Percentiles rank a stretch among this genome's conserved stretches.
Conservation (phyloP, 352 stramenopile genomes). For the Phytopythium helicoides region DNA sequence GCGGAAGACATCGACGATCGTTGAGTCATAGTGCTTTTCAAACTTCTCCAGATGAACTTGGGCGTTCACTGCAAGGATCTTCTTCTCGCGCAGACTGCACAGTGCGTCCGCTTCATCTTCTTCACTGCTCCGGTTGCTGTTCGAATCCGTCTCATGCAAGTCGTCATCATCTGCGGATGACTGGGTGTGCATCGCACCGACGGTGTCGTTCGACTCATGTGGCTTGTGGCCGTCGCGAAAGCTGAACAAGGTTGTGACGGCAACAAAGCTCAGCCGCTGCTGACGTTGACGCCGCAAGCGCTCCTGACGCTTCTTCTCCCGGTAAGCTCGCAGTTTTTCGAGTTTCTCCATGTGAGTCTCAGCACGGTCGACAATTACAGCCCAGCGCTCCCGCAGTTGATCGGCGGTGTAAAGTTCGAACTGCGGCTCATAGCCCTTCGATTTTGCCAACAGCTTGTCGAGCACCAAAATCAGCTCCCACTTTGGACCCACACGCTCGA, state of each 20-base stretch:
- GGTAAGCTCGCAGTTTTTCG: constrained; percentile 50
- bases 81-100: constrained; percentile 53
- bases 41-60: constrained; percentile 51
- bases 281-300: constrained; percentile 16
- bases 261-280: constrained; percentile 31
- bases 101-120: constrained; percentile 20
- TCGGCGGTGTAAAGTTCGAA: constrained; percentile 54
- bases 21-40: constrained; percentile 62
- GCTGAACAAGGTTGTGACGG: constrained; percentile 1
- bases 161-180: constrained; percentile 7
- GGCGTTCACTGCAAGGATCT: constrained; percentile 49
- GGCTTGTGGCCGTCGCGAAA: not conserved
- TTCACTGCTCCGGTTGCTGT: constrained; percentile 7
- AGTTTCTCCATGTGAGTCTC: constrained; percentile 57
- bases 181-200: not conserved
- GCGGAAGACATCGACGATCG: constrained; percentile 55
- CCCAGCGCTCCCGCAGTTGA: constrained; percentile 59
- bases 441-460: constrained; percentile 45
- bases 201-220: constrained; percentile 4
- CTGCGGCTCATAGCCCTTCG: constrained; percentile 39
- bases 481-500: constrained; percentile 59
- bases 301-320: constrained; percentile 46
- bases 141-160: constrained; percentile 16
- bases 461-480: constrained; percentile 64
- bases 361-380: constrained; percentile 46